phyloP scores from a whole-genome alignment of 139 green algal genomes.

The Chlorella sp. region DNA sequence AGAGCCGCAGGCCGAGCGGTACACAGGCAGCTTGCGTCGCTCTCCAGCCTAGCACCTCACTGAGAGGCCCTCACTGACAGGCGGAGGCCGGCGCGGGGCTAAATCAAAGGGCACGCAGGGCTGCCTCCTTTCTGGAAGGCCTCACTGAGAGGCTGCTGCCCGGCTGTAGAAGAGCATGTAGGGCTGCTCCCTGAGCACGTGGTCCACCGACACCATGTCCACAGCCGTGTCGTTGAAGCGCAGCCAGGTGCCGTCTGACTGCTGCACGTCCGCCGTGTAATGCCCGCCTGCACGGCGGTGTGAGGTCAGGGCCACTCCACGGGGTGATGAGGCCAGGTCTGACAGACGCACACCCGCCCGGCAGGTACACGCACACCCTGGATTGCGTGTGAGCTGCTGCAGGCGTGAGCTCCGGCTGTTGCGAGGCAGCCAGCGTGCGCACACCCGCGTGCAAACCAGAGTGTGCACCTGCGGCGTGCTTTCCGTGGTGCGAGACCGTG shows the following conservation, averaged over 20 bases:
- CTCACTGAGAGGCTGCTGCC: slow-evolving; percentile 21
- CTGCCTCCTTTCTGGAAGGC: too few relatives aligned
- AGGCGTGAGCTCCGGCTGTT: too few relatives aligned
- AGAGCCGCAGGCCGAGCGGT: too few relatives aligned
- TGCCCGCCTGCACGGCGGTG: slow-evolving; percentile 57
- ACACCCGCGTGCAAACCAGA: too few relatives aligned
- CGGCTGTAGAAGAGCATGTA: slow-evolving; percentile 79
- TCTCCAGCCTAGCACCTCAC: too few relatives aligned
- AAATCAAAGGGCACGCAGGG: too few relatives aligned
- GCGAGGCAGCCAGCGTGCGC: too few relatives aligned
- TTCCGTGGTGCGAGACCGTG: slow-evolving; percentile 68
- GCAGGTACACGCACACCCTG: not conserved
- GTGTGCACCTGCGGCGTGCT: slow-evolving; percentile 32
- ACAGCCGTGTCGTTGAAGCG: slow-evolving; percentile 73
- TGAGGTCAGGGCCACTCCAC: not conserved
- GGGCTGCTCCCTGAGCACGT: slow-evolving; percentile 44
- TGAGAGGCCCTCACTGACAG: too few relatives aligned
- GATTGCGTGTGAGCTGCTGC: not conserved
- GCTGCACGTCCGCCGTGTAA: slow-evolving; percentile 74
- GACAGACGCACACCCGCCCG: not conserved
- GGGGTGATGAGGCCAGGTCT: not conserved
- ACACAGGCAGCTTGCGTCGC: too few relatives aligned
- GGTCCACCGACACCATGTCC: slow-evolving; percentile 24
- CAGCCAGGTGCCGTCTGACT: slow-evolving; percentile 60
- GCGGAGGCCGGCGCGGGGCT: too few relatives aligned